Conservation (phyloP, 139 green algal species). For the Chlorella sp. region DNA sequence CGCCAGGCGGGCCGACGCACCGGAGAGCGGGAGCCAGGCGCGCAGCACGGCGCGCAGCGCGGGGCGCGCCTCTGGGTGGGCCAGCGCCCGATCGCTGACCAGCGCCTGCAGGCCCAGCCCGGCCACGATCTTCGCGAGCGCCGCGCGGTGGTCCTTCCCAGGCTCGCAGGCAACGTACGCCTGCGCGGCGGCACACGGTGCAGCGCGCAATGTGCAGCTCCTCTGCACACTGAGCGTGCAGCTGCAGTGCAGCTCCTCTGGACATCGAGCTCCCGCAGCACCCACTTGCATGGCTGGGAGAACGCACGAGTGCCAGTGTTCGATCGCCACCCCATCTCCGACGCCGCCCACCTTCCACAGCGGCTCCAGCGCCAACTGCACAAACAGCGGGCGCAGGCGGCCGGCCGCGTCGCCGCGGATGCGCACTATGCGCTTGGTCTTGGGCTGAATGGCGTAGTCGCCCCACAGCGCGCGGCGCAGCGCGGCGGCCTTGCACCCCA, state of each 20-base stretch:
- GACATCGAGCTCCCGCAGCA: not conserved
- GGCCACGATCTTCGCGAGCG: constrained; percentile 73
- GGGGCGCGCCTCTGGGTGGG: constrained; percentile 55
- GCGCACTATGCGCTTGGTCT: constrained; percentile 86
- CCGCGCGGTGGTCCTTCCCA: constrained; percentile 50
- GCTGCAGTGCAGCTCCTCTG: not conserved
- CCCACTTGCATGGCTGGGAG: too few relatives aligned
- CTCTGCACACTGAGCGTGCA: not conserved
- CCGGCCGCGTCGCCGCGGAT: constrained; percentile 51
- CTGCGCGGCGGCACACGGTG: constrained; percentile 22
- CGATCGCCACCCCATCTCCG: not conserved
- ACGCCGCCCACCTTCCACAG: constrained; percentile 54
- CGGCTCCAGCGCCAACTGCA: constrained; percentile 70
- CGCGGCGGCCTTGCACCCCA: constrained; percentile 69
- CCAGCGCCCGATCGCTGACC: constrained; percentile 49
- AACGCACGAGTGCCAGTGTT: not conserved
- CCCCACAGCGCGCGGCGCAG: constrained; percentile 84
- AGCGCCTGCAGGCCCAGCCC: constrained; percentile 55
- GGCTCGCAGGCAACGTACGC: constrained; percentile 69
- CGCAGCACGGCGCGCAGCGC: constrained; percentile 77
- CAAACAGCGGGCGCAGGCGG: constrained; percentile 90
- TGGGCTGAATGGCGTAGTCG: constrained; percentile 82
- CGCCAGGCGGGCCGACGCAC: too few relatives aligned
- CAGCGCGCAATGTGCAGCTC: not conserved
- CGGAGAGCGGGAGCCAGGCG: constrained; percentile 20